Conservation (phyloP, 2,329 filamentous ascomycete species). For the Lecanoromycetidae sp. region DNA sequence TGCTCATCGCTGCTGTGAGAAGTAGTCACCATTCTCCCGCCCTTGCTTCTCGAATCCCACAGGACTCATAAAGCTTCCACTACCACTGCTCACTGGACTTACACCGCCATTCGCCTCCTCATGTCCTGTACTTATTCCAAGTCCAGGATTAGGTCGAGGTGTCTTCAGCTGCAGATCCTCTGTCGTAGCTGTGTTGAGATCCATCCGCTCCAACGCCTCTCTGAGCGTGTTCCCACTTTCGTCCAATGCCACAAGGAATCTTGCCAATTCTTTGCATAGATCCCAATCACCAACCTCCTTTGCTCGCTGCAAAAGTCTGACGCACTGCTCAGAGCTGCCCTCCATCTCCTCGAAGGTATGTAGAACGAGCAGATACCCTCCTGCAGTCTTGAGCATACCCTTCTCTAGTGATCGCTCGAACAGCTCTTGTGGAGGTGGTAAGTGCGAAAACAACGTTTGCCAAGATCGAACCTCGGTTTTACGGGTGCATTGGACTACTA, state of each 20-base stretch:
- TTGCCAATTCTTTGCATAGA: constrained; percentile 81
- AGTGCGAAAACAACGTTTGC: constrained; percentile 82
- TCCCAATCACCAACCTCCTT: constrained; percentile 87
- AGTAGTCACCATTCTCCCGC: not conserved
- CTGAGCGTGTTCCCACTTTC: constrained; percentile 68
- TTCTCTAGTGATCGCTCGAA: constrained; percentile 85
- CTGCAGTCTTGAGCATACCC: constrained; percentile 83
- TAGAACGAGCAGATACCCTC: constrained; percentile 87
- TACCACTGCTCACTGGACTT: not conserved
- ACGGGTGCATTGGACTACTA: constrained; percentile 89
- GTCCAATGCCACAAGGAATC: constrained; percentile 91
- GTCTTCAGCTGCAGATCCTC: constrained; percentile 2
- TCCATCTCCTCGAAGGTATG: constrained; percentile 56
- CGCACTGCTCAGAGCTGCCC: constrained; percentile 46
- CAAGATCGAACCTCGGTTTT: constrained; percentile 94
- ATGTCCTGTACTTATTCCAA: not conserved
- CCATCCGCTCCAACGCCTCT: constrained; percentile 54
- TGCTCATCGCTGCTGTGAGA: constrained; percentile 1
- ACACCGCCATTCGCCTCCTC: not conserved
- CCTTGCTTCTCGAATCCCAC: not conserved
- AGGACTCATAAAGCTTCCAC: not conserved
- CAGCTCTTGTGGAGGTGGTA: constrained; percentile 79
- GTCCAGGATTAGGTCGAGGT: not conserved
- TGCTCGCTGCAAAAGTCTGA: constrained; percentile 67
- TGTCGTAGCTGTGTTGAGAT: not conserved